Base-by-base conservation (phyloP, 192 early-diverging fungal genomes). In the Coemansia sp. region DNA sequence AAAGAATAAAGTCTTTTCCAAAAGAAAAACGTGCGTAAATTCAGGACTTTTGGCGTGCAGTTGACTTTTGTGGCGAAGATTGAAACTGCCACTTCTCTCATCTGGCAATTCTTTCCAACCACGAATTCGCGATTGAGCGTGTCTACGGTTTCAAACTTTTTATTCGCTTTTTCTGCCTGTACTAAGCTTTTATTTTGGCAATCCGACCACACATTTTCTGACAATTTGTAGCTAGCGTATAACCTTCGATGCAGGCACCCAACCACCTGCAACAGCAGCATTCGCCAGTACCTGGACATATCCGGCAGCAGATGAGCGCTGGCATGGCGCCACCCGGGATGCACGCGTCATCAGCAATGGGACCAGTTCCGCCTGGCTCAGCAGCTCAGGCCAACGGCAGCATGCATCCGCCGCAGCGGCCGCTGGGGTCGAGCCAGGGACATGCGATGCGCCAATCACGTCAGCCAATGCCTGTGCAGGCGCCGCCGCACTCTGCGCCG, bases 281-380 rank as follows among this genome's bases (percentile, higher is more conserved):
- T 40, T 64, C 77, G 26, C 56, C 66, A 25, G 65, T 65, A 7
- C 77, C 77, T 17, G 65, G 48, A 26, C 77, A 74, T 55, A 69
- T 62, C 31, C 70, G 71, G 11, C 77, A 48, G 40, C 57, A 66
- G 11, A 65, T 69, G 69, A 64, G 65, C 34, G 25, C 65, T 0
- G 71, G 71, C 6, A 80, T 80, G 71, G 57, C 62, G 23, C 77
- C 77, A 22, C 59, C 64, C 4, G 71, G 71, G 8, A 74, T 80
- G 77, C 68, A 67, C 42, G 64, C 57, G 1, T 37, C 67, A 9
- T 60, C 56, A 8, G 71, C 65, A 42, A 63, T 70, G 68, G 77
- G 71, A 9, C 71, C 67, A 4, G 64, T 50, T 12, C 59, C 59
- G 31, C 28, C 54, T 3, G 62, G 58, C 36, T 34, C 66, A 3